Base-by-base conservation (phyloP, 768 basidiomycete genomes). In the Pulveroboletus sp. region DNA sequence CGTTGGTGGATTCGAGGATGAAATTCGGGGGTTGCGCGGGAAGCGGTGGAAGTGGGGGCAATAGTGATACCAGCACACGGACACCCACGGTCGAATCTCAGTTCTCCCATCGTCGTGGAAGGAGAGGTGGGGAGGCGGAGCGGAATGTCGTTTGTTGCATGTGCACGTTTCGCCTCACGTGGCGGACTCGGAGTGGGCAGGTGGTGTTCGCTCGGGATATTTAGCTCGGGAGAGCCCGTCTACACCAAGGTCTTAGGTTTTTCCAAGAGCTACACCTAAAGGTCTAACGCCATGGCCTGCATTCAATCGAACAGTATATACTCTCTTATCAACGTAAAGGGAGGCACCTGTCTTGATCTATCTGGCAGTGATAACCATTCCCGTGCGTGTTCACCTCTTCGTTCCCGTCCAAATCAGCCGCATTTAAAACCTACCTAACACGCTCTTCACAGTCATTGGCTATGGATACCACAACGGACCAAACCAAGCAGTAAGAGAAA, bases 61-160 rank as follows among this genome's bases (percentile, higher is more conserved):
- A 81, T 38, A 86, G 83, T 51, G 85, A 84, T 4, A 68, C 84
- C 20, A 85, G 83, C 61, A 85, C 86, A 75, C 56, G 76, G 77
- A 2, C 75, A 78, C 53, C 70, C 72, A 3, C 71, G 78, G 7
- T 71, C 78, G 0, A 76, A 80, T 14, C 78, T 86, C 51, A 62
- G 76, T 47, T 62, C 80, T 64, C 63, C 74, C 65, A 59, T 81
- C 69, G 68, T 80, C 9, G 77, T 80, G 20, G 86, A 88, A 63
- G 89, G 88, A 58, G 86, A 90, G 9, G 89, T 91, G 54, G 86
- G 46, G 83, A 82, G 65, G 68, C 76, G 68, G 82, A 83, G 54
- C 60, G 54, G 34, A 64, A 62, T 4, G 60, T 59, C 5, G 63
- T n/a, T n/a, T n/a, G n/a, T n/a, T n/a, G n/a, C n/a, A n/a, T n/a